These are phyloP conservation scores for Aspergillus cejpii DNA, from an alignment of 2,329 filamentous ascomycete genomes.

Conservation along the genomic window DNA sequence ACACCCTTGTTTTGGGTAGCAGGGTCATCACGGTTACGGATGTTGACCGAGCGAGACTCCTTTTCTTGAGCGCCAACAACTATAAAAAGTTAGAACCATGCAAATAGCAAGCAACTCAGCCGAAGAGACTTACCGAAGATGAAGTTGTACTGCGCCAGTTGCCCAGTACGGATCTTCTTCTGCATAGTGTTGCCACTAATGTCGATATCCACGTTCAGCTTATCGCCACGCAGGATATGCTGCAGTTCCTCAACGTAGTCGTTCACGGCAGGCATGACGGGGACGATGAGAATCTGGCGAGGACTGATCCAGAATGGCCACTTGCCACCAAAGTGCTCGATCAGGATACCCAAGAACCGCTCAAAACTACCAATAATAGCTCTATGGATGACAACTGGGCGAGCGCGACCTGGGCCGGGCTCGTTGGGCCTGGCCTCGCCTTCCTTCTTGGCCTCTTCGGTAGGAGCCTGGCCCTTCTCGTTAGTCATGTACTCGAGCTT, in stretches of 20 bases:
- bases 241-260: slow-evolving; percentile 46
- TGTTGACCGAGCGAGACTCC: slow-evolving; percentile 54
- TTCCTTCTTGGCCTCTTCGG: slow-evolving; percentile 48
- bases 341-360: slow-evolving; percentile 47
- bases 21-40: slow-evolving; percentile 58
- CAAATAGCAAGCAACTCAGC: neutral
- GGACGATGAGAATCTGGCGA: slow-evolving; percentile 46
- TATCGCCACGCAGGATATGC: slow-evolving; percentile 39
- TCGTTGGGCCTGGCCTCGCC: slow-evolving; percentile 36
- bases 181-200: slow-evolving; percentile 46
- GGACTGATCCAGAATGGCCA: slow-evolving; percentile 51
- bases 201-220: slow-evolving; percentile 45
- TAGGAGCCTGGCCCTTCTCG: slow-evolving; percentile 46
- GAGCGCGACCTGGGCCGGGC: slow-evolving; percentile 39
- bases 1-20: slow-evolving; percentile 57
- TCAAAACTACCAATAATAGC: slow-evolving; percentile 48
- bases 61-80: slow-evolving; percentile 59
- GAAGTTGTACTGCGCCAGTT: slow-evolving; percentile 47
- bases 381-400: slow-evolving; percentile 48
- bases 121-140: slow-evolving; percentile 40
- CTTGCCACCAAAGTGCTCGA: slow-evolving; percentile 47
- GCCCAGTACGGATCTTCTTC: slow-evolving; percentile 48
- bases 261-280: slow-evolving; percentile 46
- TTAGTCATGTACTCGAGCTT: slow-evolving; percentile 78
- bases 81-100: slow-evolving; percentile 20